Evolutionary conservation across 306 rosid species (phyloP).

Genomic region (Aeschynomene evenia): DNA sequence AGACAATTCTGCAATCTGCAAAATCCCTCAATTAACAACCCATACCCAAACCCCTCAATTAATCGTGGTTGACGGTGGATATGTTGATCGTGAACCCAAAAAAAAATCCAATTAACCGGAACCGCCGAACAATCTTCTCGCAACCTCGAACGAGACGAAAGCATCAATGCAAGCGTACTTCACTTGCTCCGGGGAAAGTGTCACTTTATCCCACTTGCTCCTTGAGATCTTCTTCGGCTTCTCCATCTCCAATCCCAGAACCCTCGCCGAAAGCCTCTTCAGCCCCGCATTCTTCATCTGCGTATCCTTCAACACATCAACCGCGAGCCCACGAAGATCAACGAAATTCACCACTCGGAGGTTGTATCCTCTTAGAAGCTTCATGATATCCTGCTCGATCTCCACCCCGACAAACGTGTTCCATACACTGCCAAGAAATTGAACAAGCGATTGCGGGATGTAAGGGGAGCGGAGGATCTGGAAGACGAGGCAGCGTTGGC

Average conservation of each 20-base stretch:
- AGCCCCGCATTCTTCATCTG: not conserved
- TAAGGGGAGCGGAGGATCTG: slow-evolving; percentile 23
- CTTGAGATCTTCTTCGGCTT: slow-evolving; percentile 1
- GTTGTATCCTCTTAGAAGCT: not conserved
- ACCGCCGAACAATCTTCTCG: too few species aligned
- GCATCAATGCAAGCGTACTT: slow-evolving; percentile 29
- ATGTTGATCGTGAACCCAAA: too few species aligned
- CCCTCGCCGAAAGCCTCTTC: not conserved
- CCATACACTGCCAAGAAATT: not conserved
- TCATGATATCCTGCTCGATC: slow-evolving; percentile 12
- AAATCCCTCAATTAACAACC: too few species aligned
- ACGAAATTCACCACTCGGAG: not conserved
- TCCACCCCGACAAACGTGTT: slow-evolving; percentile 29
- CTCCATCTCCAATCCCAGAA: slow-evolving; percentile 16
- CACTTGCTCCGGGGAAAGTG: slow-evolving; percentile 29
- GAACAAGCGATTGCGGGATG: not conserved
- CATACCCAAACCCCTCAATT: too few species aligned
- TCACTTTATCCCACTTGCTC: slow-evolving; percentile 29
- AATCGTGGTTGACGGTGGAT: too few species aligned
- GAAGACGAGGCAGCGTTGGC: slow-evolving; percentile 29
- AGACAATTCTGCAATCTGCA: too few species aligned
- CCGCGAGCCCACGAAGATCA: slow-evolving; percentile 28
- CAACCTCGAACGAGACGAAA: slow-evolving; percentile 13
- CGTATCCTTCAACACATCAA: not conserved
- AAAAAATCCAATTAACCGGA: too few species aligned